These are phyloP conservation scores for Ophiocordyceps australis DNA, from an alignment of 2,329 filamentous ascomycete species.

Conservation along the genomic window DNA sequence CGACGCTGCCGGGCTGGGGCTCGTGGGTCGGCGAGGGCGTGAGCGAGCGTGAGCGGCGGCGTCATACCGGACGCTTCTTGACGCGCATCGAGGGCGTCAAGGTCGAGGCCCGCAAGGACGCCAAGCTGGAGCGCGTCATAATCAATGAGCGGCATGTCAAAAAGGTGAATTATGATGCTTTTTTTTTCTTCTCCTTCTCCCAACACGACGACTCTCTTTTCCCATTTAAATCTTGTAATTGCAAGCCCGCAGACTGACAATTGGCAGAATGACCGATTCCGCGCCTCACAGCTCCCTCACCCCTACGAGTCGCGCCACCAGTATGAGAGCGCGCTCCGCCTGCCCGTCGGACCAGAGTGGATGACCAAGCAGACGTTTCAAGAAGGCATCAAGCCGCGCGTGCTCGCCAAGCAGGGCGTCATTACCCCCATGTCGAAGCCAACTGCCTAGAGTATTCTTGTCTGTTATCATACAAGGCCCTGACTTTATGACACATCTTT, in stretches of 20 bases:
- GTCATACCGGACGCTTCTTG: conserved; percentile 43
- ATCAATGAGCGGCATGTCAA: conserved; percentile 81
- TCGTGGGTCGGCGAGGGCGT: conserved; percentile 77
- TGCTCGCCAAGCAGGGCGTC: conserved; percentile 80
- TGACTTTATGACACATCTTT: no score
- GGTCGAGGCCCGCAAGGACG: conserved; percentile 61
- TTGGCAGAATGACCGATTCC: conserved; percentile 61
- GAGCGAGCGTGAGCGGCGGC: conserved; percentile 47
- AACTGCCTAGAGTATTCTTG: conserved; percentile 12
- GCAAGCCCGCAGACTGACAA: not conserved
- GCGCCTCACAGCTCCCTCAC: conserved; percentile 70
- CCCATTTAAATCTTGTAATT: not conserved
- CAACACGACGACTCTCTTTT: conserved; percentile 2
- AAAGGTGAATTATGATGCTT: conserved; percentile 52
- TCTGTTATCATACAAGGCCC: no score
- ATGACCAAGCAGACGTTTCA: conserved; percentile 92
- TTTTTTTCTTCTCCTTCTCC: not conserved
- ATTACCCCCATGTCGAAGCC: conserved; percentile 80
- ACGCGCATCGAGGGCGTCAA: conserved; percentile 57
- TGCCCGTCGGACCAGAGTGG: conserved; percentile 90
- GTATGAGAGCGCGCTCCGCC: conserved; percentile 73
- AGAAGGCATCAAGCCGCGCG: conserved; percentile 69
- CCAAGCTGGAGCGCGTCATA: conserved; percentile 68
- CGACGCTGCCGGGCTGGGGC: conserved; percentile 87
- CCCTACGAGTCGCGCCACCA: conserved; percentile 76